Conservation (phyloP, 495 filamentous ascomycete genomes). For the Penicillium coffeae region DNA sequence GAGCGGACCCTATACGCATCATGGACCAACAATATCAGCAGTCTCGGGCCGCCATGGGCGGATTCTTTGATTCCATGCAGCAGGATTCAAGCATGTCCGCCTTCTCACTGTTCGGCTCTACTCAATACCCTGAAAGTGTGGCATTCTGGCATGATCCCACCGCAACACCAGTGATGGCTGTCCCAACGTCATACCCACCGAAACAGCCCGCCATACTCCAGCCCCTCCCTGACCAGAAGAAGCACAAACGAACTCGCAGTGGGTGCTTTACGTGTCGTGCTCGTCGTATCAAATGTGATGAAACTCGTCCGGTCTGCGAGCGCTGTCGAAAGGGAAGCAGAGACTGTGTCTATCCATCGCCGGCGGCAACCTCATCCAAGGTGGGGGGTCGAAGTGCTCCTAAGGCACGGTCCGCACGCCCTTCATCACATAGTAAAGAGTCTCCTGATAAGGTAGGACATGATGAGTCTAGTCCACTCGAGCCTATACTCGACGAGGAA, state of each 20-base stretch:
- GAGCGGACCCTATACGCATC: constrained; percentile 2
- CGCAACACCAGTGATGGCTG: constrained; percentile 17
- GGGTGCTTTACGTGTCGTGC: constrained; percentile 93
- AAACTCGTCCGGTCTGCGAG: constrained; percentile 81
- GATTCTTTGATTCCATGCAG: constrained; percentile 29
- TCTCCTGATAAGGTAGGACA: constrained; percentile 46
- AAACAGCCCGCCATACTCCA: constrained; percentile 31
- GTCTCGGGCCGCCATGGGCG: constrained; percentile 31
- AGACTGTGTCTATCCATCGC: constrained; percentile 78
- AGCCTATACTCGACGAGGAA: constrained; percentile 63
- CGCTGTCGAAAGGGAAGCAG: constrained; percentile 80
- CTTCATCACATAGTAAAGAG: constrained; percentile 41
- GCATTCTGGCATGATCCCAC: constrained; percentile 43
- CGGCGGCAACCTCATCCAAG: constrained; percentile 45
- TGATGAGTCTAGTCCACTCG: constrained; percentile 48
- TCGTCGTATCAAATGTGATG: constrained; percentile 91
- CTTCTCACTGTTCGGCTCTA: constrained; percentile 34
- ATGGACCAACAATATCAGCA: constrained; percentile 38
- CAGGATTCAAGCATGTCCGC: constrained; percentile 29
- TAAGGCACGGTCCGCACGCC: constrained; percentile 39
- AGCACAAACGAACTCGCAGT: constrained; percentile 88
- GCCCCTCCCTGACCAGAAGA: constrained; percentile 65
- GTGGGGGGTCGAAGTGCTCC: constrained; percentile 38
- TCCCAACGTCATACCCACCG: constrained; percentile 24
- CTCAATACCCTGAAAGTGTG: constrained; percentile 40